Evolutionary conservation across 1,284 basidiomycete species (phyloP).

Genomic region (Boletus chippewaensis): DNA sequence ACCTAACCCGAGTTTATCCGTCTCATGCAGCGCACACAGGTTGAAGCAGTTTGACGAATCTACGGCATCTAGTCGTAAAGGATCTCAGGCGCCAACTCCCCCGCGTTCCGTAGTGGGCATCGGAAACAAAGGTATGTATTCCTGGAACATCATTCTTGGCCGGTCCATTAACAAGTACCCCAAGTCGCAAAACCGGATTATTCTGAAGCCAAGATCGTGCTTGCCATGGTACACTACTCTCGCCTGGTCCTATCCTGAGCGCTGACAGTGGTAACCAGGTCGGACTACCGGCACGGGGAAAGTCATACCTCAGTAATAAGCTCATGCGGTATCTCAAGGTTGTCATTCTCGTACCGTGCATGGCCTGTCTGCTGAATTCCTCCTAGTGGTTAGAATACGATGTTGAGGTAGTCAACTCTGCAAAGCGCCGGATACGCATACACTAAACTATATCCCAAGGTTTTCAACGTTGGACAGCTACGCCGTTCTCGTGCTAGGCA

Average conservation of each 20-base stretch:
- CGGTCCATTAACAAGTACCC: background rate
- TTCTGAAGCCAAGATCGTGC: constrained; percentile 96
- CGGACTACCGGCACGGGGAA: constrained; percentile 76
- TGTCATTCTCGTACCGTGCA: constrained; percentile 15
- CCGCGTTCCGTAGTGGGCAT: constrained; percentile 76
- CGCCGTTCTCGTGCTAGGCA: constrained; percentile 81
- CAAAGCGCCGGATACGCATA: background rate
- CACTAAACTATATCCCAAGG: constrained; percentile 39
- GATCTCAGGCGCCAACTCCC: constrained; percentile 65
- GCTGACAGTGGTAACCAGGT: constrained; percentile 42
- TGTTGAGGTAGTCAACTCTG: constrained; percentile 61
- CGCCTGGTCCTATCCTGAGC: background rate
- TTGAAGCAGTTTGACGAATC: constrained; percentile 76
- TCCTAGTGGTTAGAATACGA: constrained; percentile 95
- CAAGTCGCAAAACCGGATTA: constrained; percentile 94
- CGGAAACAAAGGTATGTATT: constrained; percentile 62
- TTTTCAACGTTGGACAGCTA: constrained; percentile 98
- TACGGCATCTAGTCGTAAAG: constrained; percentile 55
- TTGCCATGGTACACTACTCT: constrained; percentile 76
- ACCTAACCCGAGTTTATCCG: background rate
- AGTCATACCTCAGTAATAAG: constrained; percentile 82
- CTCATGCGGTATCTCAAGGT: constrained; percentile 77
- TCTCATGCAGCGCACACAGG: constrained; percentile 37
- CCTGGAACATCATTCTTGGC: background rate
- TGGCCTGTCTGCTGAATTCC: constrained; percentile 10